Evolutionary conservation across 306 rosid genomes (phyloP), one percentile per base, ranked within the genome.

Genomic region (Trifolium subterraneum): DNA sequence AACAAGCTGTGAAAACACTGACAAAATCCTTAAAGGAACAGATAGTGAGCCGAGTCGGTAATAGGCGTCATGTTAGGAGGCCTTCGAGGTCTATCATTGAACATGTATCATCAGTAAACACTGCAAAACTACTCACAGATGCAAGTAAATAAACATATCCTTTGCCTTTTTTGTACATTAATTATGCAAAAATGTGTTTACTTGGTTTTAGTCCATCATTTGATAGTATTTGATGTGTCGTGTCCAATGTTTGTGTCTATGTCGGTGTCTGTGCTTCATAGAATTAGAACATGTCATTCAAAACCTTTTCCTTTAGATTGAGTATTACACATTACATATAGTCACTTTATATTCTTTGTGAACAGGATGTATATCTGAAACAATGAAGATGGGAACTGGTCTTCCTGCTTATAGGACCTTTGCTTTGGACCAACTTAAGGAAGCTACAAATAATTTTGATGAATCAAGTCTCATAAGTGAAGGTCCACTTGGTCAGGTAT

Each of bases 381-480:
- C 97, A 67, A 94, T 86, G 99, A 94, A 90, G 87, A 80, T 92
- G 86, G 99, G 98, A 58, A 76, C 96, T 45, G 74, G 90, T 62
- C 84, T 91, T 86, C 92, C 96, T 78, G 83, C 97, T 73, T 92
- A 94, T 74, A 86, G 93, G 87, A 92, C 92, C 15, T 94, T 90
- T 71, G 66, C 92, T 61, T 80, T 94, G 86, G 99, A 90, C 25
- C 97, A 94, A 73, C 92, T 94, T 15, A 86, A 79, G 82, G 99
- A 94, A 79, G 95, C 97, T 62, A 90, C 99, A 35, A 82, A 83
- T 76, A 85, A 92, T 81, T 94, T 94, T 82, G 90, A 87, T 63
- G 83, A 38, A 71, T 90, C 97, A 39, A 70, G 88, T 76, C 70
- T 87, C 63, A 78, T 92, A 48, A 87, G 84, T 60, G 93, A 90